phyloP scores from a whole-genome alignment of 495 filamentous ascomycete genomes.

The Penicillium goetzii region DNA sequence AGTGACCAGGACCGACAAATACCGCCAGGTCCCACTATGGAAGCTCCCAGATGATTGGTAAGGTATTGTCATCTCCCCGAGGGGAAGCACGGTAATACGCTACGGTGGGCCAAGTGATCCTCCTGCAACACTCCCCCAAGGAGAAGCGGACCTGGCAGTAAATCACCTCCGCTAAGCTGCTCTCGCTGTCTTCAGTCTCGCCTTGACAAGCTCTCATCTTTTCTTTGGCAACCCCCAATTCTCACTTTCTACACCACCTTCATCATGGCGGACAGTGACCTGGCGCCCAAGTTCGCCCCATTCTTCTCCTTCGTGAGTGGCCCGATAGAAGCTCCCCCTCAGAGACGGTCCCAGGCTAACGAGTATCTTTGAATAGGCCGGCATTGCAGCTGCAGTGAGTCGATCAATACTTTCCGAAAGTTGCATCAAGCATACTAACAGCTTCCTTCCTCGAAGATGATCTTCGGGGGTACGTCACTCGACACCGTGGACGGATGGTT shows the following conservation, averaged over 20 bases:
- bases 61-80: slow-evolving; percentile 27
- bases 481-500: slow-evolving; percentile 18
- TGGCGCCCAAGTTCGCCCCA: slow-evolving; percentile 87
- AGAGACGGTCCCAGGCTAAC: slow-evolving; percentile 36
- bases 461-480: slow-evolving; percentile 79
- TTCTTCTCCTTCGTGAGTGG: slow-evolving; percentile 93
- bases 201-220: slow-evolving; percentile 11
- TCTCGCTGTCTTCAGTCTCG: slow-evolving; percentile 13
- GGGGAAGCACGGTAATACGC: slow-evolving; percentile 20
- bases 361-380: slow-evolving; percentile 51
- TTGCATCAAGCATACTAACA: slow-evolving; percentile 29
- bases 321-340: slow-evolving; percentile 5
- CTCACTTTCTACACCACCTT: slow-evolving; percentile 1
- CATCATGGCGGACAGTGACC: slow-evolving; percentile 69
- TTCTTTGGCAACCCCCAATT: not conserved
- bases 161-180: slow-evolving; percentile 2
- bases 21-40: not conserved
- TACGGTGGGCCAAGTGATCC: slow-evolving; percentile 33
- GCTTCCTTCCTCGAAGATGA: slow-evolving; percentile 56
- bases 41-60: not conserved
- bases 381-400: slow-evolving; percentile 92
- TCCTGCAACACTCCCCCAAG: slow-evolving; percentile 23
- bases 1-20: slow-evolving; percentile 12
- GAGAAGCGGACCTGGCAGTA: slow-evolving; percentile 9
- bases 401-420: slow-evolving; percentile 33